A percentile compares a stretch with the other conserved stretches of the same genome.
Evolutionary conservation across 345 rosid species (phyloP).

Genomic region (Eucalyptus fibrosa): DNA sequence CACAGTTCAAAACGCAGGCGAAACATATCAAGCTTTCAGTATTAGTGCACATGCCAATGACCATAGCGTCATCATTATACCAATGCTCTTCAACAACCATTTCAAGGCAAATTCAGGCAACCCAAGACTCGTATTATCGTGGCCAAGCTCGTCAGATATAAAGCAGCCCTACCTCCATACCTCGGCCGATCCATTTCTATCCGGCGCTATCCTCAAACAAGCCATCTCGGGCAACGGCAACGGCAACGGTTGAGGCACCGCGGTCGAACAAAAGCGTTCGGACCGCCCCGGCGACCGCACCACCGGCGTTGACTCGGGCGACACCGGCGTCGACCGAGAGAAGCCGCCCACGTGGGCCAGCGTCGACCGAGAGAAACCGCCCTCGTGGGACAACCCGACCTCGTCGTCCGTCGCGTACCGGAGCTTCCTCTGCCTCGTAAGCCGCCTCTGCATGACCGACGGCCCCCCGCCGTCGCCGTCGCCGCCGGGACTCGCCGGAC

Average conservation of each 20-base stretch:
- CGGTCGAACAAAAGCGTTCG: constrained; percentile 14
- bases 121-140: not conserved
- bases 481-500: not conserved
- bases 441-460: constrained; percentile 1
- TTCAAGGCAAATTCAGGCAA: not conserved
- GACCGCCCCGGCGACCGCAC: constrained; percentile 4
- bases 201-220: not conserved
- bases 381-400: constrained; percentile 9
- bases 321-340: constrained; percentile 5
- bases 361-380: not conserved
- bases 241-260: constrained; percentile 44
- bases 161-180: not conserved
- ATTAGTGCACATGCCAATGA: not conserved
- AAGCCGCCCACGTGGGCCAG: not conserved
- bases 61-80: not conserved
- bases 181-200: not conserved
- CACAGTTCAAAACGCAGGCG: not conserved
- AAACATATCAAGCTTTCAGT: not conserved
- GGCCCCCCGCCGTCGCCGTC: not conserved
- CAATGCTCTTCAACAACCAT: not conserved
- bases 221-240: constrained; percentile 22
- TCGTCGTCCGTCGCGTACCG: constrained; percentile 31
- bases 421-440: constrained; percentile 42
- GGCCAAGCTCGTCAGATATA: not conserved
- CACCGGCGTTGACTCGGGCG: constrained; percentile 9